Evolutionary conservation across 1,139 yeast genomes (phyloP).

Genomic region (Yamadazyma diddensiae): DNA sequence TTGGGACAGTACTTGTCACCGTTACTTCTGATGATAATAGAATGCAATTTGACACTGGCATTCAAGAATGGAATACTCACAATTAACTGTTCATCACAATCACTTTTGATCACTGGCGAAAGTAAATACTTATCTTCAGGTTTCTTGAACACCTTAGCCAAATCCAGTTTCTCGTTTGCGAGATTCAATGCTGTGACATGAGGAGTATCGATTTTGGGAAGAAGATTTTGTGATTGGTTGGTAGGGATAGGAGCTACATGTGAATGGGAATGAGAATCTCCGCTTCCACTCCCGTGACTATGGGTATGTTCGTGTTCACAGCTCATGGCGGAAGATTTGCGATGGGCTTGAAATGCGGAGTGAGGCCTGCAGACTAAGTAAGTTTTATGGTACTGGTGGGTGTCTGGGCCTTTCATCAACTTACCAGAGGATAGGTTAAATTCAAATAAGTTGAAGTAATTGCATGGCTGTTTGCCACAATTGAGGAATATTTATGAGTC

Average conservation of each 20-base stretch:
- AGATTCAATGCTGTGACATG: conserved; percentile 67
- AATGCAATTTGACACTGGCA: conserved; percentile 70
- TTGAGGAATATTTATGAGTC: no score
- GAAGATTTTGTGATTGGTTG: conserved; percentile 63
- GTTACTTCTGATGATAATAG: conserved; percentile 66
- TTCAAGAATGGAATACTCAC: conserved; percentile 71
- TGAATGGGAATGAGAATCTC: conserved; percentile 20
- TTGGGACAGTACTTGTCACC: conserved; percentile 66
- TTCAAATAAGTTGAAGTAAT: no score
- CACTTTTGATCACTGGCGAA: conserved; percentile 59
- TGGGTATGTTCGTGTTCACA: conserved; percentile 36
- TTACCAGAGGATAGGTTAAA: no score
- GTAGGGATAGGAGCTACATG: conserved; percentile 73
- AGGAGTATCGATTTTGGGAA: conserved; percentile 56
- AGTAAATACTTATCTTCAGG: conserved; percentile 40
- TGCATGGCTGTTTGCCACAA: no score
- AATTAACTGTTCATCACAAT: conserved; percentile 79
- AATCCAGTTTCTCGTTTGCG: conserved; percentile 47
- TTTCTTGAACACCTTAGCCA: conserved; percentile 50
- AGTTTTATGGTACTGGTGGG: no score
- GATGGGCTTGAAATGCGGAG: conserved; percentile 1
- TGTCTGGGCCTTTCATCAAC: no score
- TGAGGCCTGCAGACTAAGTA: no score
- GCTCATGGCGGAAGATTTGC: conserved; percentile 24
- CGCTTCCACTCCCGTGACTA: conserved; percentile 18